Base-by-base conservation (phyloP, 148 eudicot species). In the Fagopyrum homotropicum region DNA sequence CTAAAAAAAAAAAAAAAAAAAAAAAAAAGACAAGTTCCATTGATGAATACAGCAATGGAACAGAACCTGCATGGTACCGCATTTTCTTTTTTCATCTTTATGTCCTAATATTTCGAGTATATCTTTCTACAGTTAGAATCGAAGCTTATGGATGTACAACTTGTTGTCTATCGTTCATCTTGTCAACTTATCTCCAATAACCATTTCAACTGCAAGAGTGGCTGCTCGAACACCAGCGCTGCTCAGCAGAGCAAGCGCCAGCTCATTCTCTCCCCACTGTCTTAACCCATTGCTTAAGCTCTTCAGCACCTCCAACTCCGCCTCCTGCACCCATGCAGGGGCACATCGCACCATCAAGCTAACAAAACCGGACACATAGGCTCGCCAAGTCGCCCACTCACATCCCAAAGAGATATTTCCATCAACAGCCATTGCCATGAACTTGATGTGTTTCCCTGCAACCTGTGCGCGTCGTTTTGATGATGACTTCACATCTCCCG, bases 341-440 rank as follows among this genome's bases (percentile, higher is more conserved):
- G 94, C 79, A 72, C 95, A 90, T 19, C 88, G 81, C 43, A 91
- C 91, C 79, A 96, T 81, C 87, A 96, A 86, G 71, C 95, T 88
- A 75, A 93, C 80, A 64, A 90, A 89, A 5, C 98, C 93, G 1
- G 88, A 84, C 15, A 90, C 91, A 51, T 96, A 96, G 1, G 98
- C 89, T 72, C 79, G 85, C 99, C 99, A 96, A 0, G 91, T 89
- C 2, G 88, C 85, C 72, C 64, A 66, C 70, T 91, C 86, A 75
- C 99, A 92, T 29, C 98, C 97, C 2, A 96, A 86, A 9, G 91
- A 90, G 73, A 96, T 87, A 77, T 86, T 89, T 47, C 99, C 94
- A 74, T 92, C 88, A n/a, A 92, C 84, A 4, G 88, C 94, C 14
- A 86, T 87, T 5, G 91, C 95, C 59, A 96, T 73, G 73, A 96